These are phyloP conservation scores for Trichoderma koningiopsis DNA, from an alignment of 2,329 filamentous ascomycete genomes.

Conservation along the genomic window DNA sequence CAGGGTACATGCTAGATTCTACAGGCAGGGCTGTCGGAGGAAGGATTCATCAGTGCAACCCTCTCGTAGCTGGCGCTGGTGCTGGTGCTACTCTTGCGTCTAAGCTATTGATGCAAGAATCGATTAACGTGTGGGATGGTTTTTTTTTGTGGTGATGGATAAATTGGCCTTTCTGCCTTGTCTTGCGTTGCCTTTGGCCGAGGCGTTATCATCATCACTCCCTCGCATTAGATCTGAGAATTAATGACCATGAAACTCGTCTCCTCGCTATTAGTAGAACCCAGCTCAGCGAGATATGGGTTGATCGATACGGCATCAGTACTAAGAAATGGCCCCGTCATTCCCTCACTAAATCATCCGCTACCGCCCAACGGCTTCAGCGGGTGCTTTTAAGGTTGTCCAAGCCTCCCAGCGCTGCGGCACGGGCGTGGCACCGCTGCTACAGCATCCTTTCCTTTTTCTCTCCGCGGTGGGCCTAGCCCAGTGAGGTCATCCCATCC, in stretches of 20 bases:
- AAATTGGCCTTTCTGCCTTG: background rate
- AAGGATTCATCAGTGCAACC: constrained; percentile 14
- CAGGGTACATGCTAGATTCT: background rate
- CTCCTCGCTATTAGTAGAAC: background rate
- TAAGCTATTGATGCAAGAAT: background rate
- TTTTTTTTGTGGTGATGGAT: too few relatives aligned
- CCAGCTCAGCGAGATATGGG: background rate
- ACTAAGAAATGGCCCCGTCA: background rate
- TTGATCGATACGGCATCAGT: background rate
- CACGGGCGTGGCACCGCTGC: constrained; percentile 18
- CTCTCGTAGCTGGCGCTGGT: background rate
- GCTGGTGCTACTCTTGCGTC: background rate
- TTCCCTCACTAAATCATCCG: background rate
- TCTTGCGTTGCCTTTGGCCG: background rate
- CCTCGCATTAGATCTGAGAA: background rate
- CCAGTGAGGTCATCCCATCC: constrained; percentile 17
- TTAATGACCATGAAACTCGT: background rate
- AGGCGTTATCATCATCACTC: background rate
- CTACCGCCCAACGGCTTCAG: background rate
- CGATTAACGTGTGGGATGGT: background rate
- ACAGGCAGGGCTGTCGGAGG: constrained; percentile 16
- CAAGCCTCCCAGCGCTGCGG: constrained; percentile 23
- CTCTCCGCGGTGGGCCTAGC: background rate
- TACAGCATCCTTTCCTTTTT: background rate
- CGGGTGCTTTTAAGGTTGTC: constrained; percentile 1